A percentile compares a stretch with the other conserved stretches of the same genome.
Conservation (phyloP, 306 rosid genomes). For the Prinsepia uniflora region DNA sequence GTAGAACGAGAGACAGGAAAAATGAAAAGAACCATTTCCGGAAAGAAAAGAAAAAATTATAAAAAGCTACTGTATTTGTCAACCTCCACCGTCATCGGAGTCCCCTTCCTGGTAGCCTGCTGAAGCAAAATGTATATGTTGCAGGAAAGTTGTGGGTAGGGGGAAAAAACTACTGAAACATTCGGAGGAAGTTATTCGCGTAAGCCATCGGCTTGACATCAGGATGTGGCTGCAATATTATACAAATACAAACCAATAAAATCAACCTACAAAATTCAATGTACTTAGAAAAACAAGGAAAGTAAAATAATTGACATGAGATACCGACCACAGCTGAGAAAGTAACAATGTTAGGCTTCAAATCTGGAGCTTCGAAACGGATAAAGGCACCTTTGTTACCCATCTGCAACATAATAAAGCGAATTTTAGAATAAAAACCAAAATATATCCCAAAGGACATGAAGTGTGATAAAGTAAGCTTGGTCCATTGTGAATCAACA, state of each 20-base stretch:
- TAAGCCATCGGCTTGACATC: conserved; percentile 98
- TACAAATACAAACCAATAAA: neutral
- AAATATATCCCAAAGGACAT: conserved; percentile 9
- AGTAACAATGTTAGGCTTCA: conserved; percentile 83
- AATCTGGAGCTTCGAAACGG: conserved; percentile 81
- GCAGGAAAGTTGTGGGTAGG: conserved; percentile 20
- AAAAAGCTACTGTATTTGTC: conserved; percentile 9
- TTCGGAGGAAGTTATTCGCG: conserved; percentile 88
- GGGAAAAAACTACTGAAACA: conserved; percentile 51
- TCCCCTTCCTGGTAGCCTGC: conserved; percentile 15
- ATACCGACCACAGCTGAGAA: conserved; percentile 89
- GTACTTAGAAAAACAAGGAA: neutral
- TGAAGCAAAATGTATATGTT: conserved; percentile 24
- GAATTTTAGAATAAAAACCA: conserved; percentile 10
- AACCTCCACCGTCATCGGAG: neutral
- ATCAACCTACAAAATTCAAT: too few species aligned
- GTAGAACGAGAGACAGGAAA: neutral
- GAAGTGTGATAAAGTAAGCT: conserved; percentile 28
- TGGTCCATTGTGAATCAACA: conserved; percentile 32
- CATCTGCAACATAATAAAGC: conserved; percentile 58
- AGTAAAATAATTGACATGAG: conserved; percentile 8
- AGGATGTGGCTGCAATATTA: conserved; percentile 83
- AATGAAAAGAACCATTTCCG: neutral
- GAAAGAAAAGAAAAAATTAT: neutral
- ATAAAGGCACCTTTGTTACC: conserved; percentile 99